phyloP scores from a whole-genome alignment of 2,329 filamentous ascomycete genomes.

The Xylaria sp. region DNA sequence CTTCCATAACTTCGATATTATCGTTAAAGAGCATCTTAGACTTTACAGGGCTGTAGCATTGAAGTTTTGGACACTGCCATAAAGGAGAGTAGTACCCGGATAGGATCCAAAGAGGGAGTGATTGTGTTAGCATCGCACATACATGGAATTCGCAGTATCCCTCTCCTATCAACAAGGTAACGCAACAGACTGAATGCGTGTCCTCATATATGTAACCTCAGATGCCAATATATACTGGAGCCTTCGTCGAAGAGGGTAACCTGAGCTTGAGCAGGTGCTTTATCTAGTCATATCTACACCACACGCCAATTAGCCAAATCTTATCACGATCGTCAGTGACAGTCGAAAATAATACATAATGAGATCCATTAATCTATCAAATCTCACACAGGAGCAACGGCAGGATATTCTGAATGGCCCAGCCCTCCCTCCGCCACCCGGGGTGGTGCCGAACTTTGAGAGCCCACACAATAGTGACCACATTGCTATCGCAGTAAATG shows the following conservation, averaged over 20 bases:
- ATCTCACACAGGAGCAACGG: background rate
- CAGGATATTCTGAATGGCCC: conserved; percentile 13
- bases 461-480: conserved; percentile 24
- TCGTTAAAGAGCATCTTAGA: too few relatives aligned
- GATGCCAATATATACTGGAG: background rate
- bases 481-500: conserved; percentile 2
- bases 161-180: background rate
- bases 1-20: too few relatives aligned
- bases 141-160: background rate
- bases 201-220: background rate
- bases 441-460: conserved; percentile 19
- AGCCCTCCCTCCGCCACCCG: conserved; percentile 20
- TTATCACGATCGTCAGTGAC: background rate
- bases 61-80: background rate
- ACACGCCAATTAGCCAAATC: background rate
- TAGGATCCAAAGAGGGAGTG: background rate
- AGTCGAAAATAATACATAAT: background rate
- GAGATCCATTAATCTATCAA: background rate
- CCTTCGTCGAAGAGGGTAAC: background rate
- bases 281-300: background rate
- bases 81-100: too few relatives aligned
- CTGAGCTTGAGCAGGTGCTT: background rate
- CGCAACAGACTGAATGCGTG: background rate
- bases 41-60: too few relatives aligned
- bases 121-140: background rate